phyloP scores from a whole-genome alignment of 768 basidiomycete genomes.

The Candolleomyces eurysporus region DNA sequence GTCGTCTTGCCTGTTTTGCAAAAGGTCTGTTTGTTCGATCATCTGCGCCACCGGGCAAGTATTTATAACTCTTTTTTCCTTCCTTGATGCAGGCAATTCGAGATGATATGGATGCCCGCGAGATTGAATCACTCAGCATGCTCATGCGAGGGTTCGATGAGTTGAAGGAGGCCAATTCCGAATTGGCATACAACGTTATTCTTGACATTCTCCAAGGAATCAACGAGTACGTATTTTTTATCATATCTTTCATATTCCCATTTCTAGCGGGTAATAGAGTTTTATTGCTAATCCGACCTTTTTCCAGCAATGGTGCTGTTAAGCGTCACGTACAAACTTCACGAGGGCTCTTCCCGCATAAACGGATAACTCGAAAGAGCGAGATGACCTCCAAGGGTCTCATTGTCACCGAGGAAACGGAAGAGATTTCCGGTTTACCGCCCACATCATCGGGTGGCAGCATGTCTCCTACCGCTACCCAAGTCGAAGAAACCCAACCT shows the following conservation, averaged over 20 bases:
- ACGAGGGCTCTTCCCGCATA: slow-evolving; percentile 78
- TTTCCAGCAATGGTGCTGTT: slow-evolving; percentile 67
- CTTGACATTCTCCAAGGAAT: slow-evolving; percentile 89
- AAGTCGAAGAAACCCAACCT: slow-evolving; percentile 41
- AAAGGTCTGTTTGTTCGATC: slow-evolving; percentile 48
- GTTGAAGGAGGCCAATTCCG: slow-evolving; percentile 77
- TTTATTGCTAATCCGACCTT: slow-evolving; percentile 3
- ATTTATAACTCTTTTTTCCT: background rate
- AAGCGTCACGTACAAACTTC: slow-evolving; percentile 81
- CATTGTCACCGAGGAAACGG: slow-evolving; percentile 78
- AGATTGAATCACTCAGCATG: slow-evolving; percentile 88
- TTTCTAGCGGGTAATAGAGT: slow-evolving; percentile 1
- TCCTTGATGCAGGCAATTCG: slow-evolving; percentile 51
- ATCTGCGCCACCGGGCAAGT: background rate
- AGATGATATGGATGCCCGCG: slow-evolving; percentile 85
- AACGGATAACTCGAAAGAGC: slow-evolving; percentile 73
- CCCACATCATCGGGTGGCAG: slow-evolving; percentile 28
- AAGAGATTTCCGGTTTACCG: slow-evolving; percentile 59
- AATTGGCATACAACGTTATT: slow-evolving; percentile 83
- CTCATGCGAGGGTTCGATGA: slow-evolving; percentile 88
- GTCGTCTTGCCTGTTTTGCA: slow-evolving; percentile 79
- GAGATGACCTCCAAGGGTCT: slow-evolving; percentile 85
- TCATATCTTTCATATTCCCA: background rate
- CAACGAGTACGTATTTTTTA: slow-evolving; percentile 67
- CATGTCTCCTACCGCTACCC: slow-evolving; percentile 15